Evolutionary conservation across 106 monocot species (phyloP), one percentile per base, ranked within the genome.

Genomic region (Iris macrosiphon): DNA sequence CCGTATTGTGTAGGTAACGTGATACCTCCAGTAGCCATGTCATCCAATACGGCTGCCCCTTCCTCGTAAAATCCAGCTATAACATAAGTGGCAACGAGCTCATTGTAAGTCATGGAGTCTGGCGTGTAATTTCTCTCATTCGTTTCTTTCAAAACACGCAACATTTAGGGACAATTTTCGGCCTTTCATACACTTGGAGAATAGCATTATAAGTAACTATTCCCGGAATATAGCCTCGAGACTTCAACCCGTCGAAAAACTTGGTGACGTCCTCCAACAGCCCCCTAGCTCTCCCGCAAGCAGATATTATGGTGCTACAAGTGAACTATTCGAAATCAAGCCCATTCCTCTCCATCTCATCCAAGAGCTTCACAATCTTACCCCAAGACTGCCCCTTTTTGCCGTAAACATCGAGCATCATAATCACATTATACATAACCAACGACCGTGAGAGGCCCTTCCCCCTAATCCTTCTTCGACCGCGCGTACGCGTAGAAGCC

Each of bases 391-490:
- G 64, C 17, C 93, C 93, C 76, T 67, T 88, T 23, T 64, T 60
- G 26, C 85, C 72, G 25, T 82, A 95, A 11, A 85, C 81, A 59
- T 85, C 79, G 8, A 95, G 85, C 65, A 95, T 65, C n/a, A n/a
- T n/a, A n/a, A n/a, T n/a, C 15, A 89, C 89, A 50, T 95, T 95
- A 60, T 95, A 95, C 7, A 85, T 95, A 39, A 95, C 89, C 19
- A 95, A 28, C 26, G 81, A 85, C 18, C 82, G 95, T 7, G 59
- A 43, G 15, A 89, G 57, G 2, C 84, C 85, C 27, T 67, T 72
- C 17, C 34, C 49, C 57, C 81, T 88, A 1, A 93, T 72, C 33
- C 67, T 43, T 64, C 18, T 72, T 70, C 0, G 75, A 30, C 22
- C 75, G 67, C n/a, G 69, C 49, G 17, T 71, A 81, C 3, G 80